Evolutionary conservation across 257 asterid species (phyloP).

Genomic region (Salvia splendens): DNA sequence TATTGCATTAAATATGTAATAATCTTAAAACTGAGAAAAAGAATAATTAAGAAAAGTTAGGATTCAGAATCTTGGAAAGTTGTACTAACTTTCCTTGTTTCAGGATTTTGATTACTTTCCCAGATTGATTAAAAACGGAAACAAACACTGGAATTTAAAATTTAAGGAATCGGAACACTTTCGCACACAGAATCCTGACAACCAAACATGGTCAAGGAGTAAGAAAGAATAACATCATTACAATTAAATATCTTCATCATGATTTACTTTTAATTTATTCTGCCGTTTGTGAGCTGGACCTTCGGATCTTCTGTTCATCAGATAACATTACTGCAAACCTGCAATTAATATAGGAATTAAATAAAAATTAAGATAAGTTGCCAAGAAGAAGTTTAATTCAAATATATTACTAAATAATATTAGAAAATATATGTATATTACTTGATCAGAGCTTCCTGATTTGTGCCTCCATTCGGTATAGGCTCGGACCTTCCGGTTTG

Average conservation of each 20-base stretch:
- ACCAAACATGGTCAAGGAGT: no score
- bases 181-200: no score
- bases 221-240: no score
- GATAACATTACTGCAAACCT: conserved; percentile 63
- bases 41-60: no score
- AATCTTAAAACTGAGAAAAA: no score
- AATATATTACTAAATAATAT: neutral
- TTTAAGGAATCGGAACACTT: no score
- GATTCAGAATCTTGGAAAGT: no score
- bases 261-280: neutral
- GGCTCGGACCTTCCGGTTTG: conserved; percentile 50
- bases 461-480: conserved; percentile 55
- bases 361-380: neutral
- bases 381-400: neutral
- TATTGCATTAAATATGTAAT: no score
- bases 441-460: conserved; percentile 57
- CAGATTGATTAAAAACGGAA: no score
- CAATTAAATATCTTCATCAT: neutral
- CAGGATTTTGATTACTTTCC: no score
- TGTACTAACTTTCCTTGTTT: no score
- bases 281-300: conserved; percentile 28
- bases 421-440: neutral
- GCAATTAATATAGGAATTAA: neutral
- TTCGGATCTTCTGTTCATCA: conserved; percentile 47
- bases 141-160: no score